Conservation (phyloP, 148 eudicot genomes). For the Fagopyrum homotropicum region DNA sequence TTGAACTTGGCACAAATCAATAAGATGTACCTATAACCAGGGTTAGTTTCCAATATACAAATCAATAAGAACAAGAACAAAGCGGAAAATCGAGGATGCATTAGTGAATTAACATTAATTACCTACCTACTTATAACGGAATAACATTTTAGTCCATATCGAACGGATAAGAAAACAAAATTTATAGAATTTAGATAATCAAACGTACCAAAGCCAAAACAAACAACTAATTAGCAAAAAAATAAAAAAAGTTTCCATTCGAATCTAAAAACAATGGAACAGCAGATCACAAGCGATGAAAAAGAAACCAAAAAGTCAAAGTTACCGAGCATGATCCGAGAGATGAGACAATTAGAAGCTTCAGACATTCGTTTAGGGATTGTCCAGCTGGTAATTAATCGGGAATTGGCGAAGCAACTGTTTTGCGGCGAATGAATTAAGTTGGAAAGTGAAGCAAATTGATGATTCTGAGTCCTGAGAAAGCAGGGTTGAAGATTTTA, state of each 20-base stretch:
- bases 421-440: neutral
- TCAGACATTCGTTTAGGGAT: constrained; percentile 16
- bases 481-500: neutral
- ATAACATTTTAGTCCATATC: neutral
- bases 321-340: constrained; percentile 36
- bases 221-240: neutral
- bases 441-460: too few relatives aligned
- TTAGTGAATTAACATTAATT: neutral
- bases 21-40: constrained; percentile 1
- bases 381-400: neutral
- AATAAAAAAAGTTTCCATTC: neutral
- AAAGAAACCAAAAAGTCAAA: constrained; percentile 17
- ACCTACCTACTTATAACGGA: neutral
- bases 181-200: neutral
- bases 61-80: constrained; percentile 4
- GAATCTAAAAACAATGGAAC: neutral
- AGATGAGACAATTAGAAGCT: constrained; percentile 9
- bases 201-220: neutral
- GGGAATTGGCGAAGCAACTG: neutral
- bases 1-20: neutral
- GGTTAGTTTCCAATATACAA: neutral
- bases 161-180: neutral
- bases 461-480: neutral
- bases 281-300: neutral
- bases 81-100: neutral